A percentile compares a stretch with the other conserved stretches of the same genome.
These are phyloP conservation scores for Puccinia horiana DNA, from an alignment of 1,284 basidiomycete species.

Conservation along the genomic window DNA sequence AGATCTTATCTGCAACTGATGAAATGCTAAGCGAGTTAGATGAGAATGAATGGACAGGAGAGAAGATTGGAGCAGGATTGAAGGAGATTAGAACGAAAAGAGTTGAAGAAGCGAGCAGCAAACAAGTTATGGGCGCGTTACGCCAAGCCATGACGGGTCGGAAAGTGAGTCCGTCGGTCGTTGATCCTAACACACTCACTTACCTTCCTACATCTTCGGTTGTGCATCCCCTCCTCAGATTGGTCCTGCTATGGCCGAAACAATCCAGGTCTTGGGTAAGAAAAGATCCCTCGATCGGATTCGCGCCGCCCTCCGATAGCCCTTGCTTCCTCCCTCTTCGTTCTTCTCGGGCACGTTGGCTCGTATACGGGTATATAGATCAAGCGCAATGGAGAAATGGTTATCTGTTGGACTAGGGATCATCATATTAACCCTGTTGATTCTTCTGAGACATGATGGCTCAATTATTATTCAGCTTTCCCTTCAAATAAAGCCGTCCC, in stretches of 20 bases:
- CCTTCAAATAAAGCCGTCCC: too few species aligned
- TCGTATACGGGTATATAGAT: too few species aligned
- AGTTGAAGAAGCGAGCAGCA: slow-evolving; percentile 63
- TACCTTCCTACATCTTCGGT: background rate
- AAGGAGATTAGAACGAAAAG: slow-evolving; percentile 59
- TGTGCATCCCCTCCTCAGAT: slow-evolving; percentile 57
- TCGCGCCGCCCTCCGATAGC: background rate
- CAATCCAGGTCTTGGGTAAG: slow-evolving; percentile 61
- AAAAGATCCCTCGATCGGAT: slow-evolving; percentile 53
- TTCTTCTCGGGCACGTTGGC: background rate
- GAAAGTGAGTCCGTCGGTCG: slow-evolving; percentile 64
- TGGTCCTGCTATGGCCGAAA: slow-evolving; percentile 64
- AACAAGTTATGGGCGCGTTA: slow-evolving; percentile 70
- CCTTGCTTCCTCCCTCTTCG: background rate
- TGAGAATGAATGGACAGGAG: slow-evolving; percentile 52
- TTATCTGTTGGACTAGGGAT: too few species aligned
- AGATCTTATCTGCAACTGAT: background rate
- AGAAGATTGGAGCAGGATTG: slow-evolving; percentile 51
- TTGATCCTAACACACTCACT: background rate
- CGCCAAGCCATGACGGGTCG: slow-evolving; percentile 75
- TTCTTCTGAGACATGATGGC: too few species aligned
- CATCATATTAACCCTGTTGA: too few species aligned
- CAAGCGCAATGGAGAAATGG: too few species aligned
- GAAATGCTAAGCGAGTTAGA: background rate
- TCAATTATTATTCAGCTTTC: too few species aligned